A percentile compares a stretch with the other conserved stretches of the same genome.
Evolutionary conservation across 1,139 yeast genomes (phyloP).

Genomic region (Candida sp.): DNA sequence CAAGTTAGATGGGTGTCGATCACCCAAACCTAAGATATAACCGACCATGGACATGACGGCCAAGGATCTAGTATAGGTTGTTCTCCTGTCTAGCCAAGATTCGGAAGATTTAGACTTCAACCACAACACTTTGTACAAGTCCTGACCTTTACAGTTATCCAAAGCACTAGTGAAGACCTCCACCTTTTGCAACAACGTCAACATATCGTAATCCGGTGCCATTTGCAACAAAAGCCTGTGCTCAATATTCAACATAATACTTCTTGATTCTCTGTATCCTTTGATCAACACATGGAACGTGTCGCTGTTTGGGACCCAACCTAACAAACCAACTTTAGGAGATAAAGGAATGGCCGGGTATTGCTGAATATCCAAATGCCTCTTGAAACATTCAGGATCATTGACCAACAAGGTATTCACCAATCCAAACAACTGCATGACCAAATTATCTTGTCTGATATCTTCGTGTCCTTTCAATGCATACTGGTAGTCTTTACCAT

Average conservation of each 20-base stretch:
- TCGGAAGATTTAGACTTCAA: constrained; percentile 94
- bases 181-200: constrained; percentile 88
- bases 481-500: constrained; percentile 88
- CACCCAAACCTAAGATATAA: constrained; percentile 94
- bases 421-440: constrained; percentile 96
- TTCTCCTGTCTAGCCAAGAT: constrained; percentile 97
- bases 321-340: constrained; percentile 94
- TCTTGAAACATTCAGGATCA: constrained; percentile 95
- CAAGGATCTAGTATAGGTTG: constrained; percentile 92
- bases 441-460: constrained; percentile 95
- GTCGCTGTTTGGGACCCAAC: constrained; percentile 98
- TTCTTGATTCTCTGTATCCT: constrained; percentile 91
- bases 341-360: constrained; percentile 95
- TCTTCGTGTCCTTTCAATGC: constrained; percentile 96
- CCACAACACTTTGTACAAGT: constrained; percentile 95
- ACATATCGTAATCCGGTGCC: constrained; percentile 97
- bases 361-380: constrained; percentile 92
- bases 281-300: constrained; percentile 94
- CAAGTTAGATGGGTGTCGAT: constrained; percentile 96
- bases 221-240: constrained; percentile 96
- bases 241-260: constrained; percentile 88
- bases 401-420: constrained; percentile 89
- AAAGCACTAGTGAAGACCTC: constrained; percentile 97
- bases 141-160: constrained; percentile 97
- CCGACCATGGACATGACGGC: constrained; percentile 99